A percentile compares a stretch with the other conserved stretches of the same genome.
Evolutionary conservation across 495 filamentous ascomycete species (phyloP).

Genomic region (Aspergillus diversus): DNA sequence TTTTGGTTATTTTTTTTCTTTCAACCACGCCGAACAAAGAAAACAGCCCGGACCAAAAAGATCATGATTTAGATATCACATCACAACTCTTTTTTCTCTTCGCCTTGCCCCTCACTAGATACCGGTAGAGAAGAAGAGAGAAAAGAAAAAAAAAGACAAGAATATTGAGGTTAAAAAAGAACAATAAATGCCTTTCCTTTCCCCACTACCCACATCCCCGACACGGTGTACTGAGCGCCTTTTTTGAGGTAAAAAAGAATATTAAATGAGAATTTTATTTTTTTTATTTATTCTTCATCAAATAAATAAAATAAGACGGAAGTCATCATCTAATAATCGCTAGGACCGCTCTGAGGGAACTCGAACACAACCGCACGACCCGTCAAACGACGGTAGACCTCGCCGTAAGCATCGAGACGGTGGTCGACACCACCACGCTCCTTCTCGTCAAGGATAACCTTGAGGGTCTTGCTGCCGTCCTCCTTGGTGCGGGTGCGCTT

Average conservation of each 20-base stretch:
- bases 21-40: conserved; percentile 28
- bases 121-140: no score
- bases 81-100: conserved; percentile 15
- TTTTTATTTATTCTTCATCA: not conserved
- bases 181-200: not conserved
- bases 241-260: not conserved
- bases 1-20: conserved; percentile 23
- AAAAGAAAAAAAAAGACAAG: no score
- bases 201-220: no score
- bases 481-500: conserved; percentile 96
- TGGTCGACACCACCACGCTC: conserved; percentile 98
- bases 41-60: conserved; percentile 23
- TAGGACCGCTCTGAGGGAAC: conserved; percentile 81
- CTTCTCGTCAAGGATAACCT: conserved; percentile 99
- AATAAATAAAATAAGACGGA: conserved; percentile 7
- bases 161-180: not conserved
- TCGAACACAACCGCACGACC: conserved; percentile 94
- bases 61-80: conserved; percentile 29
- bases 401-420: conserved; percentile 97
- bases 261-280: not conserved
- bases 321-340: conserved; percentile 71
- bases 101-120: no score
- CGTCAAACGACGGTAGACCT: conserved; percentile 95
- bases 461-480: conserved; percentile 95
- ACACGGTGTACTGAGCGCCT: no score